Evolutionary conservation across 2,329 filamentous ascomycete species (phyloP), one percentile per base, ranked within the genome.

Genomic region (Orbilia blumenaviensis): DNA sequence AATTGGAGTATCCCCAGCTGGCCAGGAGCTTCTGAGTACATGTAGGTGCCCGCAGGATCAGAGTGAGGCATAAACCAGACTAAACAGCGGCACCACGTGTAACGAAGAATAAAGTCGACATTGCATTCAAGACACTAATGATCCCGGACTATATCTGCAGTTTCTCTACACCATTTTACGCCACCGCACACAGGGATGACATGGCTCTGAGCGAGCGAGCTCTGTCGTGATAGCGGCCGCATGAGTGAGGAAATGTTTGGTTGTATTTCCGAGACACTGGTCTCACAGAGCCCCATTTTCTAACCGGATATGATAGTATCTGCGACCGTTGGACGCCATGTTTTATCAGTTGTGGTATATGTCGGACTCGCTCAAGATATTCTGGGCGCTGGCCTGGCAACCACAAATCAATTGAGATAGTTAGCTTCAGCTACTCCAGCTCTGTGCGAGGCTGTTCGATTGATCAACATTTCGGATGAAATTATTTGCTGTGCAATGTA

Each of bases 171-270:
- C 25, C n/a, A 14, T 8, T 21, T 2, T 38, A 56, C 52, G 52
- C 29, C 52, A 56, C 32, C 52, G 52, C 52, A 56, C 52, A 38
- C 52, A 56, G 52, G 29, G 52, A 56, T 56, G 52, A 38, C 52
- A 12, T 38, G 32, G 52, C 38, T 14, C 32, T 32, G 18, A n/a
- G 21, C 3, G 16, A 56, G 25, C 32, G 52, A 56, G 52, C 52
- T 56, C 48, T 56, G 18, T 38, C 18, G 32, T 38, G 52, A 56
- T 38, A 38, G 52, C 32, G 18, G 32, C 52, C 38, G 52, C 52
- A 25, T 56, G 29, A 32, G 27, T 21, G 27, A 32, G 27, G 46
- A 27, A 27, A 16, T 54, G 52, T 38, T 56, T 54, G 21, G 29
- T 56, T 21, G 52, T 34, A 38, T 56, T 56, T 56, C 32, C 18